A percentile compares a stretch with the other conserved stretches of the same genome.
Evolutionary conservation across 1,284 basidiomycete species (phyloP).

Genomic region (Spongiforma sp.): DNA sequence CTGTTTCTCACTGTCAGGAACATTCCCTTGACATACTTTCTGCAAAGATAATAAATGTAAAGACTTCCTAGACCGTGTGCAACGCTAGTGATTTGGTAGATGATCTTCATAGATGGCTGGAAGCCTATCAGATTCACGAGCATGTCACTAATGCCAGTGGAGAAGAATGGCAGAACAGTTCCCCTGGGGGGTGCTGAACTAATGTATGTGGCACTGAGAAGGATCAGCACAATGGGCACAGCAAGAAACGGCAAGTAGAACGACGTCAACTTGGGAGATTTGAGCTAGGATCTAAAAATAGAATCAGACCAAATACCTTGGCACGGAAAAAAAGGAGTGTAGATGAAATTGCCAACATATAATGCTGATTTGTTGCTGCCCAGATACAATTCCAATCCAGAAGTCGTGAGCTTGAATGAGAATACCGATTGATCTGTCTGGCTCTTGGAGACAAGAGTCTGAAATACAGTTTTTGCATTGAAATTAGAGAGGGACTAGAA

Average conservation of each 20-base stretch:
- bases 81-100: conserved; percentile 20
- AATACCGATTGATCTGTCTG: conserved; percentile 37
- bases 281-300: conserved; percentile 62
- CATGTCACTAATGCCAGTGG: conserved; percentile 30
- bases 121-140: conserved; percentile 24
- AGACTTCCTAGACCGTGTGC: conserved; percentile 56
- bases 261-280: conserved; percentile 61
- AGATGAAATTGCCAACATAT: conserved; percentile 24
- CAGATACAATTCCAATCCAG: conserved; percentile 47
- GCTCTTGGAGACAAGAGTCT: conserved; percentile 28
- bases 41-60: conserved; percentile 61
- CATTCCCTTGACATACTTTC: conserved; percentile 59
- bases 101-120: conserved; percentile 9
- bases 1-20: conserved; percentile 53
- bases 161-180: conserved; percentile 30
- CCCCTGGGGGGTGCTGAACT: conserved; percentile 42
- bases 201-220: conserved; percentile 40
- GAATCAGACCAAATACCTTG: too few relatives aligned
- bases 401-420: conserved; percentile 44
- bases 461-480: conserved; percentile 18
- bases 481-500: conserved; percentile 20
- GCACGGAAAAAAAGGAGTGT: too few relatives aligned
- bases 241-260: conserved; percentile 50
- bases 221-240: conserved; percentile 6
- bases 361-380: conserved; percentile 39